Conservation (phyloP, 441 rosid genomes). For the Aleurites moluccanus region DNA sequence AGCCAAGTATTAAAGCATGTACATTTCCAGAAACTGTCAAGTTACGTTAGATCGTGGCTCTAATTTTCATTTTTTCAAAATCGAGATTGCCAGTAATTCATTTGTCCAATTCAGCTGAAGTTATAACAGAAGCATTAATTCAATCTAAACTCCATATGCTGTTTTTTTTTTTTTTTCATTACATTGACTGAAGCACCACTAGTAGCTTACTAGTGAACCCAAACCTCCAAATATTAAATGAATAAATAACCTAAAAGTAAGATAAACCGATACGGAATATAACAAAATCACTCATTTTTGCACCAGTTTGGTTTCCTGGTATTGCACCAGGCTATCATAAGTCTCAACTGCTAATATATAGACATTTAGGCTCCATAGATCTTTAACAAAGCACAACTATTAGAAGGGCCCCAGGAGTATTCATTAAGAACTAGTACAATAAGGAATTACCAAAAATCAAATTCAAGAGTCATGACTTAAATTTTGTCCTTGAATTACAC, state of each 20-base stretch:
- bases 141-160: neutral
- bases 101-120: neutral
- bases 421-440: neutral
- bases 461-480: neutral
- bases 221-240: neutral
- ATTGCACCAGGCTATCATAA: neutral
- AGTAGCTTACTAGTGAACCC: neutral
- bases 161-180: neutral
- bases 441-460: neutral
- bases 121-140: neutral
- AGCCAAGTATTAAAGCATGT: conserved; percentile 25
- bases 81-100: neutral
- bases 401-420: neutral
- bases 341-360: neutral
- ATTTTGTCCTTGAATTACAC: neutral
- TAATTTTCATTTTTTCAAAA: neutral
- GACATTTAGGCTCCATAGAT: neutral
- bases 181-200: conserved; percentile 1
- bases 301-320: neutral
- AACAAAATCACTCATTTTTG: neutral
- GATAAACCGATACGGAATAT: too few relatives aligned
- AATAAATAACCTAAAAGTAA: neutral
- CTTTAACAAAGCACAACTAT: neutral
- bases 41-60: conserved; percentile 12
- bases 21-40: conserved; percentile 10